Evolutionary conservation across 805 yeast genomes (phyloP).

Genomic region (Blastobotrys terrestris): DNA sequence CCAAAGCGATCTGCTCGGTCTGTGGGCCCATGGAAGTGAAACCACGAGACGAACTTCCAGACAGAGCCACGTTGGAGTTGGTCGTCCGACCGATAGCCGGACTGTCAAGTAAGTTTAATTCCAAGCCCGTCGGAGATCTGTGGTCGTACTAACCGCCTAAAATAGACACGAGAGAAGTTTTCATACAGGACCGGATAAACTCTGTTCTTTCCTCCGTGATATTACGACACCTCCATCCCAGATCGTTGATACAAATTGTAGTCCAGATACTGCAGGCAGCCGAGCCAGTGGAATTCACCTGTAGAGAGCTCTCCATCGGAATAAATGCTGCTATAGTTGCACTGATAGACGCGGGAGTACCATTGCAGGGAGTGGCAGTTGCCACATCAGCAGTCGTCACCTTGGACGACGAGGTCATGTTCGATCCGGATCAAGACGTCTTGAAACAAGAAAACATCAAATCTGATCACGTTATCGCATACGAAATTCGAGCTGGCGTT

Average conservation of each 20-base stretch:
- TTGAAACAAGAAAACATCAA: constrained; percentile 33
- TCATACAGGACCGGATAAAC: constrained; percentile 65
- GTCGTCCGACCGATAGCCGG: constrained; percentile 76
- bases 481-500: constrained; percentile 44
- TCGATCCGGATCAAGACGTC: constrained; percentile 43
- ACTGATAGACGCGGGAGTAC: constrained; percentile 72
- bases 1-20: constrained; percentile 66
- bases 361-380: constrained; percentile 55
- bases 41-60: constrained; percentile 77
- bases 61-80: constrained; percentile 69
- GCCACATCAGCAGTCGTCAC: constrained; percentile 45
- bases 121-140: too few relatives aligned
- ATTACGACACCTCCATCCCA: constrained; percentile 60
- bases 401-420: constrained; percentile 22
- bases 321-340: constrained; percentile 73
- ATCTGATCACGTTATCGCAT: constrained; percentile 65
- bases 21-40: constrained; percentile 89
- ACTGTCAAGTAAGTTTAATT: constrained; percentile 44
- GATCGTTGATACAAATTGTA: constrained; percentile 68
- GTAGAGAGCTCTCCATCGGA: constrained; percentile 57
- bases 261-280: constrained; percentile 57
- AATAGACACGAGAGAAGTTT: constrained; percentile 53
- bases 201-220: constrained; percentile 56
- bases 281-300: constrained; percentile 32
- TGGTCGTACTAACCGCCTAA: constrained; percentile 8